phyloP scores from a whole-genome alignment of 306 rosid genomes.

The Arachis hypogaea region DNA sequence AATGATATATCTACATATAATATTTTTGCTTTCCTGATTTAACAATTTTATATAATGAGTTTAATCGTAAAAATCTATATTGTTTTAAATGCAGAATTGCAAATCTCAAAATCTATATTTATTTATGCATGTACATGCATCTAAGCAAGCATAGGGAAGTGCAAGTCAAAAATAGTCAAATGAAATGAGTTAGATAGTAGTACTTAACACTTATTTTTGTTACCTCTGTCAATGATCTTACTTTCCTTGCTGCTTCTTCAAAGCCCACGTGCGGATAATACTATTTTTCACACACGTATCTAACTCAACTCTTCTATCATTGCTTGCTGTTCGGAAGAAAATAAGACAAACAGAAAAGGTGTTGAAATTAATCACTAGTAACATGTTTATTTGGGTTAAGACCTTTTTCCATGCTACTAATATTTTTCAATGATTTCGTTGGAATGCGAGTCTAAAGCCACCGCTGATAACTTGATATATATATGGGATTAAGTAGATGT shows the following conservation, averaged over 20 bases:
- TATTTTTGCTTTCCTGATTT: not conserved
- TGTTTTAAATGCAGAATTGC: constrained; percentile 23
- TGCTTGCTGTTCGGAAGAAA: not conserved
- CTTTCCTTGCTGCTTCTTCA: not conserved
- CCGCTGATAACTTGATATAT: not conserved
- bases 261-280: constrained; percentile 19
- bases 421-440: not conserved
- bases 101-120: constrained; percentile 26
- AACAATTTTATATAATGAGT: constrained; percentile 1
- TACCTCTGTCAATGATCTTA: constrained; percentile 14
- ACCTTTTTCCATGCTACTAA: no score
- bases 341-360: not conserved
- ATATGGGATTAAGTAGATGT: constrained; percentile 10
- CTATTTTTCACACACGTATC: not conserved
- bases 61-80: not conserved
- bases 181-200: not conserved
- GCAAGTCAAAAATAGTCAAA: constrained; percentile 25
- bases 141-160: not conserved
- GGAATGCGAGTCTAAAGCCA: not conserved
- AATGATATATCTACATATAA: not conserved
- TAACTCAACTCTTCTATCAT: constrained; percentile 1
- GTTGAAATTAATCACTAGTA: not conserved
- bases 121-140: not conserved
- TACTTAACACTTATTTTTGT: not conserved
- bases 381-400: no score